Conservation (phyloP, 164 flowering plant species). For the Hamamelis virginiana region DNA sequence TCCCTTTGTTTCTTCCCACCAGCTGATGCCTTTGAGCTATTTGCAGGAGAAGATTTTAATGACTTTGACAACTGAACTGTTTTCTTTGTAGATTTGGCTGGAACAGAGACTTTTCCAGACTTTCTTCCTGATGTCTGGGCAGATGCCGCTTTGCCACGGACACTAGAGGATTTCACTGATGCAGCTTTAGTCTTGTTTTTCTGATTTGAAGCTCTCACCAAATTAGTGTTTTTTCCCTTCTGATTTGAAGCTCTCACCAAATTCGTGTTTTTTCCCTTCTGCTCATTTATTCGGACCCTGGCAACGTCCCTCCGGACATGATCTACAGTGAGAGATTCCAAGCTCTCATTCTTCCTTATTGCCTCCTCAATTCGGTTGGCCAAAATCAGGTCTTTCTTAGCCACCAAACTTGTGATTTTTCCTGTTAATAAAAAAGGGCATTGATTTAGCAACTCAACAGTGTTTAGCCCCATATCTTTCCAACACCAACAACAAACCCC, state of each 20-base stretch:
- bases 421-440: constrained; percentile 37
- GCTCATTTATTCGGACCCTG: constrained; percentile 35
- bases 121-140: constrained; percentile 22
- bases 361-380: constrained; percentile 87
- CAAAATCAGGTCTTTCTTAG: constrained; percentile 59
- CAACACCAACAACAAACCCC: too few species aligned
- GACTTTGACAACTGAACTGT: constrained; percentile 24
- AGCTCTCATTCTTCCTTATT: constrained; percentile 82
- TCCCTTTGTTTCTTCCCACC: constrained; percentile 34
- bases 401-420: constrained; percentile 89
- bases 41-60: constrained; percentile 19
- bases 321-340: constrained; percentile 72
- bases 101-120: constrained; percentile 27
- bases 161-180: constrained; percentile 19
- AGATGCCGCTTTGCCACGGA: constrained; percentile 21
- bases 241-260: constrained; percentile 27
- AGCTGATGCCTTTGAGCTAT: constrained; percentile 20
- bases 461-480: not conserved
- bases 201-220: constrained; percentile 23
- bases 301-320: constrained; percentile 56
- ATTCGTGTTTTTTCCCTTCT: constrained; percentile 36
- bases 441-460: not conserved
- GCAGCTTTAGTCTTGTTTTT: constrained; percentile 27
- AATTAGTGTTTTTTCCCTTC: too few species aligned
- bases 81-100: constrained; percentile 32